phyloP scores from a whole-genome alignment of 2,329 filamentous ascomycete species.

The Mycosphaerella arachidis region DNA sequence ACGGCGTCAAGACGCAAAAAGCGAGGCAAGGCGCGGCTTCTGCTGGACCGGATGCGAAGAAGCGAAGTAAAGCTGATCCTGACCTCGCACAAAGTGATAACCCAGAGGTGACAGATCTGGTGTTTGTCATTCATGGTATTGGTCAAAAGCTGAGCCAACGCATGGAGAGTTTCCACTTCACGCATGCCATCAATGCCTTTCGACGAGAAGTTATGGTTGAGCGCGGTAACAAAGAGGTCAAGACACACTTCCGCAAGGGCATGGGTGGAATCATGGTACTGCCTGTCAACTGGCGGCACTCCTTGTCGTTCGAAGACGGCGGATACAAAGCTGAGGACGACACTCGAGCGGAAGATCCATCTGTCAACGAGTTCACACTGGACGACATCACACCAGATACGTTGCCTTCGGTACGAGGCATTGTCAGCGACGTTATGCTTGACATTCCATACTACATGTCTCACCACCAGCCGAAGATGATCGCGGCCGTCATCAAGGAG shows the following conservation, averaged over 20 bases:
- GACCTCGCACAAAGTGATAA: constrained; percentile 61
- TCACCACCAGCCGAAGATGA: constrained; percentile 92
- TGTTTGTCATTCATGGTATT: constrained; percentile 91
- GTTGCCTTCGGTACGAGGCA: constrained; percentile 81
- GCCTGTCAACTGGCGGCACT: constrained; percentile 90
- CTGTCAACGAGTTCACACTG: constrained; percentile 60
- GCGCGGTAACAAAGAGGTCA: constrained; percentile 68
- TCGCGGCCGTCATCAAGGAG: constrained; percentile 78
- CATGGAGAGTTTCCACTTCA: constrained; percentile 96
- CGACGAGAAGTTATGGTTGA: constrained; percentile 82
- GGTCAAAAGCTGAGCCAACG: constrained; percentile 93
- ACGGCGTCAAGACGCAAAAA: constrained; percentile 36
- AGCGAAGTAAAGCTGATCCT: constrained; percentile 46
- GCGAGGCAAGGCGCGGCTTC: constrained; percentile 44
- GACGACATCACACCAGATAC: constrained; percentile 90
- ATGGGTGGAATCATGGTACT: constrained; percentile 90
- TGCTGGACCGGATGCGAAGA: constrained; percentile 39
- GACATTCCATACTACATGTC: constrained; percentile 98
- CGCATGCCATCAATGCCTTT: constrained; percentile 89
- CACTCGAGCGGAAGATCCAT: constrained; percentile 27
- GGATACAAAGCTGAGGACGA: constrained; percentile 52
- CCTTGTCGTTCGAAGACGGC: constrained; percentile 79
- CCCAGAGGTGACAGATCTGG: constrained; percentile 75
- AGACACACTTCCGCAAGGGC: constrained; percentile 66
- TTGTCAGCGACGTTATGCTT: constrained; percentile 97